Evolutionary conservation across 305 asterid genomes (phyloP).

Genomic region (Fraxinus ornus): DNA sequence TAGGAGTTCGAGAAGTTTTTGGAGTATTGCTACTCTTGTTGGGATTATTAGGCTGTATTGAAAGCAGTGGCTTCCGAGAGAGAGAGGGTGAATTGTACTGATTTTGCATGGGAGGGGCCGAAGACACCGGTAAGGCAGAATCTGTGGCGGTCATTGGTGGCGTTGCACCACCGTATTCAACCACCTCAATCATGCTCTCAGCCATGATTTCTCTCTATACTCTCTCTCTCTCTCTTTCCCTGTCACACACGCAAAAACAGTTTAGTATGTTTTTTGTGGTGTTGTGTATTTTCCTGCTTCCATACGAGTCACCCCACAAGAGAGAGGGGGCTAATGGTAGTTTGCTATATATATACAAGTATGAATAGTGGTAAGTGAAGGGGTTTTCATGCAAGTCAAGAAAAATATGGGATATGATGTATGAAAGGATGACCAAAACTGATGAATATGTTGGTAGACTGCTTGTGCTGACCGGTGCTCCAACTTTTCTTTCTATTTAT

Average conservation of each 20-base stretch:
- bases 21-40: neutral
- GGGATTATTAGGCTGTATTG: neutral
- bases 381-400: neutral
- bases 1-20: slow-evolving; percentile 25
- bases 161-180: slow-evolving; percentile 17
- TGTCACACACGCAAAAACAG: neutral
- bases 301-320: neutral
- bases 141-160: slow-evolving; percentile 16
- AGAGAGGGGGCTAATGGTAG: neutral
- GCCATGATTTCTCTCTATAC: neutral
- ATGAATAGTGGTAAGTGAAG: neutral
- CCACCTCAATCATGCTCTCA: slow-evolving; percentile 16
- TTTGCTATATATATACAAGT: slow-evolving; percentile 5
- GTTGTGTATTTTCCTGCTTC: neutral
- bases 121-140: neutral
- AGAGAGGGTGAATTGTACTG: slow-evolving; percentile 35
- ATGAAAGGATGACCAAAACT: slow-evolving; percentile 12
- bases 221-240: neutral
- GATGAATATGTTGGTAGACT: slow-evolving; percentile 9
- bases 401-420: neutral
- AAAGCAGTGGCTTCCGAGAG: slow-evolving; percentile 28
- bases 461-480: slow-evolving; percentile 13
- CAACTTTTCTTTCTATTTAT: neutral
- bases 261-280: neutral
- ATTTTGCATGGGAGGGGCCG: slow-evolving; percentile 21